Conservation (phyloP, 345 rosid genomes). For the Mercurialis annua region DNA sequence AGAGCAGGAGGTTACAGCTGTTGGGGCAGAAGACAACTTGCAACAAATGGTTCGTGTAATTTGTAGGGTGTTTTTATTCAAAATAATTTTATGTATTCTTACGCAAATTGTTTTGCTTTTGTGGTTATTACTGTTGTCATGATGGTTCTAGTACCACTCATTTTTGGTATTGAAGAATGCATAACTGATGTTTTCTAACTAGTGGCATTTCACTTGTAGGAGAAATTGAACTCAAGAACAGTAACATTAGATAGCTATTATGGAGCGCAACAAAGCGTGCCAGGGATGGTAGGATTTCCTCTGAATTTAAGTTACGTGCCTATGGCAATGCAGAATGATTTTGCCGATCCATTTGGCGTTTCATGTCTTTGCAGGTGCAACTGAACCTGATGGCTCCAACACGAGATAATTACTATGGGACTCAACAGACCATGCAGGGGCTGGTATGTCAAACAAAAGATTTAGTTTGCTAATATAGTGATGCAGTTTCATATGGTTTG, state of each 20-base stretch:
- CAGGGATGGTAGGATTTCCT: constrained; percentile 43
- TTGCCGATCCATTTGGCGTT: not conserved
- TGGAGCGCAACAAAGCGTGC: constrained; percentile 44
- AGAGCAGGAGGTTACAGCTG: constrained; percentile 51
- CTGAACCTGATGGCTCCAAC: constrained; percentile 62
- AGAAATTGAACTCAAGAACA: constrained; percentile 45
- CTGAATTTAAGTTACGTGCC: not conserved
- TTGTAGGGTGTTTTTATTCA: not conserved
- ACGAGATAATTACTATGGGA: constrained; percentile 48
- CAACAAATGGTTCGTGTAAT: constrained; percentile 56
- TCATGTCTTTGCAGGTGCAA: constrained; percentile 45
- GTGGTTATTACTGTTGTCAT: not conserved
- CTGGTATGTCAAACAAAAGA: constrained; percentile 37
- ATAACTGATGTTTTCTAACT: not conserved
- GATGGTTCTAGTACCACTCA: not conserved
- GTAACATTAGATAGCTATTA: constrained; percentile 48
- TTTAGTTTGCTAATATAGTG: not conserved
- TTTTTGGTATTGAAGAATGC: not conserved
- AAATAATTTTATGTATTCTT: not conserved
- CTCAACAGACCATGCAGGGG: constrained; percentile 52
- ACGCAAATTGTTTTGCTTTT: not conserved
- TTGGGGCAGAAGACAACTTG: constrained; percentile 54
- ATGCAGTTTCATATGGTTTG: not conserved
- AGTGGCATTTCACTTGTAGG: constrained; percentile 31
- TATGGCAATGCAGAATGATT: not conserved